Percentiles rank a stretch among this genome's conserved stretches.
Evolutionary conservation across 345 rosid species (phyloP).

Genomic region (Viola odorata): DNA sequence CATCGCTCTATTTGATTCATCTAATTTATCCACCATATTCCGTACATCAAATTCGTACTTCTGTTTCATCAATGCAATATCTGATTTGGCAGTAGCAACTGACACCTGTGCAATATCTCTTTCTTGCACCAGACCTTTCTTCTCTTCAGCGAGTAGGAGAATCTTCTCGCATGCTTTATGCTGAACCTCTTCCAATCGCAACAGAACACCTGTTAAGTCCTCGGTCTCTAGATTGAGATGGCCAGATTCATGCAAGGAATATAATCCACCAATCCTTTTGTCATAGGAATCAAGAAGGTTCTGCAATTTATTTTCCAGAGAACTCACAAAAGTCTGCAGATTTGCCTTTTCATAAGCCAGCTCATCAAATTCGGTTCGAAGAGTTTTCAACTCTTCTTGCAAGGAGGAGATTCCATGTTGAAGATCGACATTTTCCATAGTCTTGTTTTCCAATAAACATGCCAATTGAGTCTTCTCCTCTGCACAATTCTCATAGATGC

Average conservation of each 20-base stretch:
- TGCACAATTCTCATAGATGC: conserved; percentile 49
- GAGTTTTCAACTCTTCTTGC: conserved; percentile 47
- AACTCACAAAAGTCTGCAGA: conserved; percentile 37
- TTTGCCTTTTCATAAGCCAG: conserved; percentile 39
- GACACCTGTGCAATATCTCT: conserved; percentile 39
- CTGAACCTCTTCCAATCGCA: conserved; percentile 52
- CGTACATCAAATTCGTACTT: conserved; percentile 43
- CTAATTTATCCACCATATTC: conserved; percentile 40
- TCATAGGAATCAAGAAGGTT: conserved; percentile 36
- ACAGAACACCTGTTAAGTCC: conserved; percentile 33
- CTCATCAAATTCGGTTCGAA: conserved; percentile 41
- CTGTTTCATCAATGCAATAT: conserved; percentile 45
- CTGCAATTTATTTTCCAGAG: conserved; percentile 42
- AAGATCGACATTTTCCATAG: conserved; percentile 46
- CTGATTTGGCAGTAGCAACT: conserved; percentile 44
- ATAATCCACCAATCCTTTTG: conserved; percentile 33
- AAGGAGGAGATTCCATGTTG: conserved; percentile 37
- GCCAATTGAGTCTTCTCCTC: conserved; percentile 59
- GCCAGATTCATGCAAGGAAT: conserved; percentile 25
- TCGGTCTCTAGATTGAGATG: conserved; percentile 35
- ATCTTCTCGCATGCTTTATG: conserved; percentile 41
- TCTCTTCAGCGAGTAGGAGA: conserved; percentile 50
- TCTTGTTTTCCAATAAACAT: conserved; percentile 51
- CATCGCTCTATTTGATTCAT: conserved; percentile 37
- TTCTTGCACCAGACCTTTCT: conserved; percentile 41